These are phyloP conservation scores for Apiotrichum montevideense DNA, from an alignment of 1,284 basidiomycete genomes.

Conservation along the genomic window DNA sequence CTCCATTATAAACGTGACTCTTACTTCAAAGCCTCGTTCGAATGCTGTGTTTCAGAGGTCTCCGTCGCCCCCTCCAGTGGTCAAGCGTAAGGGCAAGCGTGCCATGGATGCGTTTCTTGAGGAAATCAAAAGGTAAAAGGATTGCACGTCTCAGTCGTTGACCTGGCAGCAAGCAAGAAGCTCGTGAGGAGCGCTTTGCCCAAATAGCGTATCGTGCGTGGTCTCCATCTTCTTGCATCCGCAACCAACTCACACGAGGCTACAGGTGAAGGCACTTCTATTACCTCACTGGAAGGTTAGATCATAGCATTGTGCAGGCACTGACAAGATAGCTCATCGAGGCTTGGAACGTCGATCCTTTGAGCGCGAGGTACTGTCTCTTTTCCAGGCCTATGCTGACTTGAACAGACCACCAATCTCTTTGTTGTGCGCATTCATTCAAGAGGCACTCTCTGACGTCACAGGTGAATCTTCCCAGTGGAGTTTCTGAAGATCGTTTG, in stretches of 20 bases:
- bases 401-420: constrained; percentile 74
- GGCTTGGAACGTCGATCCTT: constrained; percentile 12
- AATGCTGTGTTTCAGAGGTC: constrained; percentile 57
- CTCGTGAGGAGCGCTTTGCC: constrained; percentile 73
- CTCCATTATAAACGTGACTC: background rate
- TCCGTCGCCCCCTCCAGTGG: constrained; percentile 52
- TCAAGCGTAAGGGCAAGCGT: constrained; percentile 77
- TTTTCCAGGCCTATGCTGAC: background rate
- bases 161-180: constrained; percentile 74
- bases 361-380: constrained; percentile 28
- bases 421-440: constrained; percentile 60
- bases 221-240: too few relatives aligned
- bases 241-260: too few relatives aligned
- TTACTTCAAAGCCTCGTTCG: background rate
- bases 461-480: constrained; percentile 64
- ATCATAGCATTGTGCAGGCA: background rate
- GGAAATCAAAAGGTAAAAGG: constrained; percentile 73
- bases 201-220: constrained; percentile 57
- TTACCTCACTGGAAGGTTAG: constrained; percentile 75
- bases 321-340: constrained; percentile 23
- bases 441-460: background rate
- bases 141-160: background rate
- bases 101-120: constrained; percentile 90
- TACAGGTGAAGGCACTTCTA: constrained; percentile 56
- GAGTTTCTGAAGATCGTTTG: constrained; percentile 73